Evolutionary conservation across 2,329 filamentous ascomycete genomes (phyloP).

Genomic region (Furcasterigmium sp.): DNA sequence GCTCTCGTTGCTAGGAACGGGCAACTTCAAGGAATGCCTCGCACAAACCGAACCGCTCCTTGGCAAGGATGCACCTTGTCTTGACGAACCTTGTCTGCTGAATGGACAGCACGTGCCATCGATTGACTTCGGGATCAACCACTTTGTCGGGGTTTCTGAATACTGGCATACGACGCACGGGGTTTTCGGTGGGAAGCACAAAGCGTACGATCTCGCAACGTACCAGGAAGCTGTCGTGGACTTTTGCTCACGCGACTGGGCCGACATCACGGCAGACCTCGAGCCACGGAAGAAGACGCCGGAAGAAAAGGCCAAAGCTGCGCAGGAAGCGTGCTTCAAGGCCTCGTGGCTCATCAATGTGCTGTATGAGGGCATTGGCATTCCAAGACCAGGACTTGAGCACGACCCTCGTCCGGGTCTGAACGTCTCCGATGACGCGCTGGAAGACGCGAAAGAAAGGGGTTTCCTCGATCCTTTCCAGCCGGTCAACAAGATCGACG

Average conservation of each 20-base stretch:
- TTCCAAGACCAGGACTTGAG: conserved; percentile 80
- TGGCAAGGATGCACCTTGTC: conserved; percentile 81
- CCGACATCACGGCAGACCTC: conserved; percentile 63
- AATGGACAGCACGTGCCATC: conserved; percentile 90
- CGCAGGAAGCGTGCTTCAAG: conserved; percentile 92
- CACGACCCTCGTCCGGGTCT: conserved; percentile 43
- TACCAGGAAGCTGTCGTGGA: conserved; percentile 82
- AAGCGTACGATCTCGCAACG: conserved; percentile 82
- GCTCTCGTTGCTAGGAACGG: conserved; percentile 70
- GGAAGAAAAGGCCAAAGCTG: conserved; percentile 72
- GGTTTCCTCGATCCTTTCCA: conserved; percentile 83
- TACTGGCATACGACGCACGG: conserved; percentile 99
- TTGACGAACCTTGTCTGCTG: conserved; percentile 78
- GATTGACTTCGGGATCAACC: conserved; percentile 95
- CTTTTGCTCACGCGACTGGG: conserved; percentile 84
- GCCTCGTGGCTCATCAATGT: conserved; percentile 97
- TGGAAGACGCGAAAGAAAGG: conserved; percentile 64
- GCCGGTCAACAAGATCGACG: conserved; percentile 86
- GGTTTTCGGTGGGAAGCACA: conserved; percentile 74
- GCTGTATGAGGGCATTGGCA: conserved; percentile 89
- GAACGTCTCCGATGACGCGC: conserved; percentile 68
- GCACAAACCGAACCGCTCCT: conserved; percentile 77
- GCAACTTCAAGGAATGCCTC: conserved; percentile 81
- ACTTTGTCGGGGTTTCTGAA: conserved; percentile 95
- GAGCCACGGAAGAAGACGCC: conserved; percentile 63